Evolutionary conservation across 352 stramenopile genomes (phyloP).

Genomic region (Globisporangium mamillatum): DNA sequence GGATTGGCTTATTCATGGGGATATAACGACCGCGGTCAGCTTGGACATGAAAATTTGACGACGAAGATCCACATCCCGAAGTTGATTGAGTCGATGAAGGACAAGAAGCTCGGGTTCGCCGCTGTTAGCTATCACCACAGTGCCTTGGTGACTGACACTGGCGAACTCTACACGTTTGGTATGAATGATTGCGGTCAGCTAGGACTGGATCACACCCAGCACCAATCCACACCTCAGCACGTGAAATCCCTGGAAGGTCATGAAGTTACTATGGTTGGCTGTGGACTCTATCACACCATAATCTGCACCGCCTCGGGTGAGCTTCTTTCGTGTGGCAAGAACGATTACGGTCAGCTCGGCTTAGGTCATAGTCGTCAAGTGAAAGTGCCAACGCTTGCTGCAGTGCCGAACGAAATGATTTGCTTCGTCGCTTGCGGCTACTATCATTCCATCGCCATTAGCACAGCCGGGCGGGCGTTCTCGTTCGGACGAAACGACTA

Average conservation of each 20-base stretch:
- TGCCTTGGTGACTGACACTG: slow-evolving; percentile 64
- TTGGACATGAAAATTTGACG: slow-evolving; percentile 81
- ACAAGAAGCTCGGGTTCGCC: slow-evolving; percentile 78
- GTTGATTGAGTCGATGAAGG: slow-evolving; percentile 78
- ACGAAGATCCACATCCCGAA: slow-evolving; percentile 86
- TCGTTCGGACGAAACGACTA: slow-evolving; percentile 88
- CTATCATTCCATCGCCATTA: slow-evolving; percentile 82
- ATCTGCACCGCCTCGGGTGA: slow-evolving; percentile 68
- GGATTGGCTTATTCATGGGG: slow-evolving; percentile 85
- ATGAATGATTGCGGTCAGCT: slow-evolving; percentile 90
- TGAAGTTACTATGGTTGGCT: slow-evolving; percentile 75
- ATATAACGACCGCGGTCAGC: slow-evolving; percentile 85
- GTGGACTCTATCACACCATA: slow-evolving; percentile 83
- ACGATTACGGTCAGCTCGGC: slow-evolving; percentile 85
- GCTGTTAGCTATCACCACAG: slow-evolving; percentile 88
- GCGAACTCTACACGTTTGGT: slow-evolving; percentile 84
- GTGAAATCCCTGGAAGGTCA: slow-evolving; percentile 73
- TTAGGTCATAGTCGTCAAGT: slow-evolving; percentile 74
- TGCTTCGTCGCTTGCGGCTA: slow-evolving; percentile 86
- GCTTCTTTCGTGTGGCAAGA: slow-evolving; percentile 82
- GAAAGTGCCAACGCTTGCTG: slow-evolving; percentile 60
- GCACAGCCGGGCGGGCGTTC: slow-evolving; percentile 55
- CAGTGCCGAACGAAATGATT: slow-evolving; percentile 65
- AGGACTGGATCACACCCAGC: slow-evolving; percentile 77
- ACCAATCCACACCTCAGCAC: slow-evolving; percentile 68